Evolutionary conservation across 1,139 yeast genomes (phyloP), one percentile per base, ranked within the genome.

Genomic region (Fermentozyma sake): DNA sequence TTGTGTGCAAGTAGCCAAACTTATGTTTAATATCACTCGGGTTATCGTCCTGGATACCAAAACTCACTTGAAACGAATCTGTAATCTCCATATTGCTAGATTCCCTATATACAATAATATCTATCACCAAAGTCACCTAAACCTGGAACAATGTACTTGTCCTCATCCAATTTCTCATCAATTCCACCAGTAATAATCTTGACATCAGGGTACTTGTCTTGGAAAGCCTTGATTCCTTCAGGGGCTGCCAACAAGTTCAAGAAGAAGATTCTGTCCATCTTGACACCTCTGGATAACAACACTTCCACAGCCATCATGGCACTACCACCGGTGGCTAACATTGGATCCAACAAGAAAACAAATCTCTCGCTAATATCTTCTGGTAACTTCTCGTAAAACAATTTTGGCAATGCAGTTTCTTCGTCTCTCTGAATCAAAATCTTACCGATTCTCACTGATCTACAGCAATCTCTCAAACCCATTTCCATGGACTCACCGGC

Each of bases 401-500:
- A 58, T 52, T 80, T 80, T 23, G 93, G 91, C 42, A 68, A 53
- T 10, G 76, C 73, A 7, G 94, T 84, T 59, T 89, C 98, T 58
- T 91, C 98, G 51, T 91, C 97, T 56, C 98, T 75, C 66, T 91
- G 98, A 45, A 91, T 91, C 52, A 91, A 68, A 42, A 91, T 91
- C 66, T 91, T 91, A 30, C 98, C 98, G 38, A 91, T 84, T 52
- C 97, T 73, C 23, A 91, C 98, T 6, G 95, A 82, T 44, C 98
- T 73, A 55, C 97, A 87, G 60, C 97, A 33, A 61, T 89, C 97
- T 53, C 98, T 76, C 39, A 91, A 68, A 13, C 97, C 98, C 71
- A 86, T 94, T 58, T 91, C 98, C 98, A 91, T 91, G 23, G 94
- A 80, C 59, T 91, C 98, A 39, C 98, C 98, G 6, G 98, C 98